These are phyloP conservation scores for Kluyveromyces nonfermentans DNA, from an alignment of 805 yeast genomes.

Conservation along the genomic window DNA sequence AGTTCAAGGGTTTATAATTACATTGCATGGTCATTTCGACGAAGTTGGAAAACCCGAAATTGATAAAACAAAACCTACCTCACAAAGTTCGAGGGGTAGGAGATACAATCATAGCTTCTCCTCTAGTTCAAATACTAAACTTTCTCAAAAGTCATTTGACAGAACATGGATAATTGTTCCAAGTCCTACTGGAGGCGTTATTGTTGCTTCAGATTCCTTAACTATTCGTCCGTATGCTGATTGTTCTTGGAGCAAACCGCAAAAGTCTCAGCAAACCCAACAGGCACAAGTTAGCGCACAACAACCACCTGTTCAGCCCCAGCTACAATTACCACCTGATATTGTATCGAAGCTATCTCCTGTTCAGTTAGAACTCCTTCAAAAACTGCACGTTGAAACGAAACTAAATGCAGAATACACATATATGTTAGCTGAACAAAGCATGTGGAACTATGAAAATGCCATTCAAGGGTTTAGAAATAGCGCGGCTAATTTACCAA, in stretches of 20 bases:
- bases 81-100: slow-evolving; percentile 16
- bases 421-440: slow-evolving; percentile 75
- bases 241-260: slow-evolving; percentile 43
- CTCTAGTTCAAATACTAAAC: slow-evolving; percentile 25
- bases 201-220: slow-evolving; percentile 82
- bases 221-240: slow-evolving; percentile 54
- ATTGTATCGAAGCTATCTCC: slow-evolving; percentile 39
- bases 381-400: slow-evolving; percentile 61
- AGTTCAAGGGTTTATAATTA: slow-evolving; percentile 66
- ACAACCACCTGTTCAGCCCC: slow-evolving; percentile 5
- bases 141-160: slow-evolving; percentile 71
- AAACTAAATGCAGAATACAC: slow-evolving; percentile 72
- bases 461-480: slow-evolving; percentile 65
- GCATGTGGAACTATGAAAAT: slow-evolving; percentile 67
- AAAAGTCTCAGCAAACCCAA: slow-evolving; percentile 5
- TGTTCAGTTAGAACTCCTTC: slow-evolving; percentile 54
- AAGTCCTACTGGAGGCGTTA: slow-evolving; percentile 55
- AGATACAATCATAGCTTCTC: slow-evolving; percentile 27
- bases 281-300: slow-evolving; percentile 3
- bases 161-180: slow-evolving; percentile 71
- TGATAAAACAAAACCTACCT: slow-evolving; percentile 20
- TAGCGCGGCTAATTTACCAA: slow-evolving; percentile 52
- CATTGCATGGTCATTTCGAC: slow-evolving; percentile 76
- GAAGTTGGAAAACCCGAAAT: slow-evolving; percentile 53
- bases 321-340: slow-evolving; percentile 46